phyloP scores from a whole-genome alignment of 768 basidiomycete species.

The Tylopilus intermedius region DNA sequence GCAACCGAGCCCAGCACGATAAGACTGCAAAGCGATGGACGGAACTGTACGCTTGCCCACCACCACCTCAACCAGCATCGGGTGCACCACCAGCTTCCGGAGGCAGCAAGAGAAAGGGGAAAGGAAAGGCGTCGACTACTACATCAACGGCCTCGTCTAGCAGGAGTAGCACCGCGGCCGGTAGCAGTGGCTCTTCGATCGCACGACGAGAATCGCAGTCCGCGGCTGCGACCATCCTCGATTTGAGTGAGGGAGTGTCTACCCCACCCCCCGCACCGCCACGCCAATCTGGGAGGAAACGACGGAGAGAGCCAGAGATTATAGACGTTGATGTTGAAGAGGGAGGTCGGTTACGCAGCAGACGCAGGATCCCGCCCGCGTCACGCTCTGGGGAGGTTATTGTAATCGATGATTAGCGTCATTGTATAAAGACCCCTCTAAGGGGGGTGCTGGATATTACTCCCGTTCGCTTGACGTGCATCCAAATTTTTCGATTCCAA shows the following conservation, averaged over 20 bases:
- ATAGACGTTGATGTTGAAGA: slow-evolving; percentile 31
- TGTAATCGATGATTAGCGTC: slow-evolving; percentile 36
- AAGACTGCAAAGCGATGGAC: slow-evolving; percentile 77
- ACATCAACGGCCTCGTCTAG: slow-evolving; percentile 4
- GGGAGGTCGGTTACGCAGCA: slow-evolving; percentile 22
- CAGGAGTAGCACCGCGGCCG: neutral
- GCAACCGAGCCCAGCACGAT: slow-evolving; percentile 68
- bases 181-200: slow-evolving; percentile 13
- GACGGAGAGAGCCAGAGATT: slow-evolving; percentile 26
- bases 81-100: slow-evolving; percentile 8
- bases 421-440: neutral
- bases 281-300: slow-evolving; percentile 31
- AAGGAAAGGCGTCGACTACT: slow-evolving; percentile 25
- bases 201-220: slow-evolving; percentile 13
- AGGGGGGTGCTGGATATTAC: slow-evolving; percentile 12
- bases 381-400: slow-evolving; percentile 39
- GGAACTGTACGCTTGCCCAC: slow-evolving; percentile 57
- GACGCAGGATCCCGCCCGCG: slow-evolving; percentile 14
- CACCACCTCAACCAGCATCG: slow-evolving; percentile 14
- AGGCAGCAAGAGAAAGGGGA: slow-evolving; percentile 32
- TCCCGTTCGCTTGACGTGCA: neutral
- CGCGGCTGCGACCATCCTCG: slow-evolving; percentile 28
- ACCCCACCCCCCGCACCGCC: neutral
- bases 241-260: slow-evolving; percentile 28
- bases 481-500: slow-evolving; percentile 6